phyloP scores from a whole-genome alignment of 306 rosid genomes.

The Castanea crenata region DNA sequence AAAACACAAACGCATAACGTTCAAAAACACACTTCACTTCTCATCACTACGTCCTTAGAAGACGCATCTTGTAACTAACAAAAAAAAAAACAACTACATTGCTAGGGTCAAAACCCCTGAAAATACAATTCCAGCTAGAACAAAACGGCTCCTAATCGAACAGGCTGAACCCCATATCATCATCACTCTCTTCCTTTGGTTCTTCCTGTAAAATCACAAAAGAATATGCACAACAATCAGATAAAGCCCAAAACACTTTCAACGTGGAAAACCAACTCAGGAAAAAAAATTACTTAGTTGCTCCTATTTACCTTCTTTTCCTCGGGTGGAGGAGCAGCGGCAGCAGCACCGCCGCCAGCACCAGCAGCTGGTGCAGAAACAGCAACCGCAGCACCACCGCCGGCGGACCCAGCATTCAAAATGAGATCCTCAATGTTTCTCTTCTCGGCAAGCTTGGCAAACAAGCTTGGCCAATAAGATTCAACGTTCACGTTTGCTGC shows the following conservation, averaged over 20 bases:
- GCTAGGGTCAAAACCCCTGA: neutral
- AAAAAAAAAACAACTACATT: constrained; percentile 11
- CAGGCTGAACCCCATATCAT: constrained; percentile 70
- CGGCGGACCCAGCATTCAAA: constrained; percentile 58
- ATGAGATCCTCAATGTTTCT: constrained; percentile 63
- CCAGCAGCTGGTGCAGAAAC: constrained; percentile 47
- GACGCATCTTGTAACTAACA: constrained; percentile 14
- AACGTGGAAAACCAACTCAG: neutral
- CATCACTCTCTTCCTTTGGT: constrained; percentile 71
- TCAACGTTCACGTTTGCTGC: constrained; percentile 56
- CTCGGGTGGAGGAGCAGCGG: constrained; percentile 56
- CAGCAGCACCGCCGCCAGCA: constrained; percentile 40
- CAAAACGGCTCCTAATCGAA: constrained; percentile 47
- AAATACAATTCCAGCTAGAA: constrained; percentile 7
- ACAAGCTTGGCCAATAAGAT: constrained; percentile 64
- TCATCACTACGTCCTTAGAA: neutral
- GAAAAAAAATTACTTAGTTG: neutral
- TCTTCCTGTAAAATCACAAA: constrained; percentile 50
- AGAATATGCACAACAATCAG: constrained; percentile 12
- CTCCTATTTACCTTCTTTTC: constrained; percentile 63
- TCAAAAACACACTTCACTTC: constrained; percentile 18
- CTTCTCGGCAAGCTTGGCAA: constrained; percentile 81
- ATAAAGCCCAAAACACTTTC: neutral
- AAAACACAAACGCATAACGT: neutral
- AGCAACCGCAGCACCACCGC: constrained; percentile 52